Percentiles rank a stretch among this genome's conserved stretches.
These are phyloP conservation scores for Aspergillus cavernicola DNA, from an alignment of 495 filamentous ascomycete genomes.

Conservation along the genomic window DNA sequence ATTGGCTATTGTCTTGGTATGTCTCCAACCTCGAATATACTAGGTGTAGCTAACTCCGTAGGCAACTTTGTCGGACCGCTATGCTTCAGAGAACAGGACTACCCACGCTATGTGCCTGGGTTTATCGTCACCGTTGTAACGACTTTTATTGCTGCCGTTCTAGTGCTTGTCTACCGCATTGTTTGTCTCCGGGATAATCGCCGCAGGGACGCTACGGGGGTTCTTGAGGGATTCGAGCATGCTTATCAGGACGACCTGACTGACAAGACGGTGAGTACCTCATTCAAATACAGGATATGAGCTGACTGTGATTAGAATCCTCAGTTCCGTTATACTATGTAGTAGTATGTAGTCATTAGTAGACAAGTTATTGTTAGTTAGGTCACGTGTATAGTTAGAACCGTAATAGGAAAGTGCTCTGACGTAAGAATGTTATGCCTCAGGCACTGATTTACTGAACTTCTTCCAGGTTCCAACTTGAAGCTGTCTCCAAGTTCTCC, in stretches of 20 bases:
- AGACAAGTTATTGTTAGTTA: background rate
- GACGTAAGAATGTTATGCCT: background rate
- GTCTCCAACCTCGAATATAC: background rate
- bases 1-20: constrained; percentile 42
- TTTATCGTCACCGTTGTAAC: constrained; percentile 40
- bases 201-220: constrained; percentile 23
- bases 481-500: too few relatives aligned
- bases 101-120: constrained; percentile 33
- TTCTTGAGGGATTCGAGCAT: constrained; percentile 34
- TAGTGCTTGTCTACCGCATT: constrained; percentile 33
- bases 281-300: too few relatives aligned
- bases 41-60: background rate
- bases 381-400: background rate
- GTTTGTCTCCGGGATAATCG: constrained; percentile 32
- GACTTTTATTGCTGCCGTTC: constrained; percentile 21
- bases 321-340: constrained; percentile 39
- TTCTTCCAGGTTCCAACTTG: background rate
- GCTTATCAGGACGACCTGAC: constrained; percentile 45
- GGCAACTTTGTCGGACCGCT: constrained; percentile 37
- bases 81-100: constrained; percentile 22
- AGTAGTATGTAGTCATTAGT: constrained; percentile 6
- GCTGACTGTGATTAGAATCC: constrained; percentile 27
- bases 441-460: background rate
- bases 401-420: background rate
- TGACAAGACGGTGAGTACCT: constrained; percentile 24